phyloP scores from a whole-genome alignment of 2,329 filamentous ascomycete genomes.

The Neurospora sp. region DNA sequence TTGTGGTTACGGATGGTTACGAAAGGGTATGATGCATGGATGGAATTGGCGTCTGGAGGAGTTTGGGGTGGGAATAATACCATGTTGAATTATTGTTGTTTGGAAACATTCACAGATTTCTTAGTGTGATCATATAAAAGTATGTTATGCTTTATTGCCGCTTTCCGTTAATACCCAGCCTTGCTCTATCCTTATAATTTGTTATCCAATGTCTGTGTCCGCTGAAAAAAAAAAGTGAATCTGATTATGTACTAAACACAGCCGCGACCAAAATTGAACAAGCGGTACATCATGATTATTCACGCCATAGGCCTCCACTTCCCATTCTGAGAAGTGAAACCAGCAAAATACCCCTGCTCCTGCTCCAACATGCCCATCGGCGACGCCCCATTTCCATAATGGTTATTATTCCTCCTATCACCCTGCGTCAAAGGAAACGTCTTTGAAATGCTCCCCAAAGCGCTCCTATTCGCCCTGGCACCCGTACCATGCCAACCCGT shows the following conservation, averaged over 20 bases:
- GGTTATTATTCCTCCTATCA: conserved; percentile 37
- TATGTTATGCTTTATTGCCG: neutral
- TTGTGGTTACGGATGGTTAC: neutral
- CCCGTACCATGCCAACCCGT: neutral
- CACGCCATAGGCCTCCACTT: neutral
- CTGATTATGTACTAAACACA: neutral
- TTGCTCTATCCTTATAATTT: neutral
- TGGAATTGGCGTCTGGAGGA: neutral
- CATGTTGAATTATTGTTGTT: neutral
- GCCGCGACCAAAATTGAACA: neutral
- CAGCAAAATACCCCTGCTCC: conserved; percentile 33
- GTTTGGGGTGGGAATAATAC: neutral
- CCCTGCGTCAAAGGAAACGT: conserved; percentile 33
- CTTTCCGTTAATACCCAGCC: neutral
- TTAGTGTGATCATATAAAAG: neutral
- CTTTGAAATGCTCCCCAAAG: conserved; percentile 17
- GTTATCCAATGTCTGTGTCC: neutral
- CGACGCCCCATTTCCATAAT: conserved; percentile 8
- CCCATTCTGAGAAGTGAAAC: neutral
- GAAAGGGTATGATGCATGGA: neutral
- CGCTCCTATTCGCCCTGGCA: conserved; percentile 16
- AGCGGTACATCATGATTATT: neutral
- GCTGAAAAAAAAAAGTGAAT: neutral
- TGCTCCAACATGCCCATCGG: conserved; percentile 24
- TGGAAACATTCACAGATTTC: neutral